Base-by-base conservation (phyloP, 345 rosid genomes). In the Eucalyptus cloeziana region DNA sequence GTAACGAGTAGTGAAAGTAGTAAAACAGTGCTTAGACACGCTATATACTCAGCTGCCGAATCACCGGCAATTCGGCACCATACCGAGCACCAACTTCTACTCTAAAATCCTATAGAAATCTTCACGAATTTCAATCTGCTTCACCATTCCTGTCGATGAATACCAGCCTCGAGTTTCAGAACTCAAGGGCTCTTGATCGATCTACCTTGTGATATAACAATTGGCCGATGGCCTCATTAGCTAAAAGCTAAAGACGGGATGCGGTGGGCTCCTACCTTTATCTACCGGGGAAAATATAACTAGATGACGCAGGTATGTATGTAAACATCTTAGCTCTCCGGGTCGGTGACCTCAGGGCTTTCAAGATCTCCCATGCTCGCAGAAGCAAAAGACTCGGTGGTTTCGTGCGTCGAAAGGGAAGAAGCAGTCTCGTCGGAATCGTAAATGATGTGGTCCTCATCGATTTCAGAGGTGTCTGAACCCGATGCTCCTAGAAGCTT, bases 281-380 rank as follows among this genome's bases (percentile, higher is more conserved):
- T 76, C 83, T 21, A 37, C 83, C 5, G 21, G 25, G 21, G 56
- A 49, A 14, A 27, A 85, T 47, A 85, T 85, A 47, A 14, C 24
- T 11, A 85, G 47, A 76, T 40, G 47, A 40, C 24, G 13, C 13
- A 11, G 83, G 13, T 40, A 76, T 5, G 47, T 21, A 40, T 11
- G 47, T 21, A 76, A 6, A 37, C 43, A 60, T 89, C 54, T 92
- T 93, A 96, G 89, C 91, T 60, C 93, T 97, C 98, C 1, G 95
- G 95, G 88, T 96, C 99, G 1, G 96, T 93, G 92, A 89, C 93
- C 56, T 86, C 89, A 7, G 99, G 98, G 86, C 98, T 95, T 89
- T 98, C 98, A 4, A 96, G 97, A 85, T 97, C 99, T 56, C 97
- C 99, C 98, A 95, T 98, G 89, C 96, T 97, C 13, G 99, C 98